Evolutionary conservation across 2,329 filamentous ascomycete genomes (phyloP).

Genomic region (Teratosphaeria gauchensis): DNA sequence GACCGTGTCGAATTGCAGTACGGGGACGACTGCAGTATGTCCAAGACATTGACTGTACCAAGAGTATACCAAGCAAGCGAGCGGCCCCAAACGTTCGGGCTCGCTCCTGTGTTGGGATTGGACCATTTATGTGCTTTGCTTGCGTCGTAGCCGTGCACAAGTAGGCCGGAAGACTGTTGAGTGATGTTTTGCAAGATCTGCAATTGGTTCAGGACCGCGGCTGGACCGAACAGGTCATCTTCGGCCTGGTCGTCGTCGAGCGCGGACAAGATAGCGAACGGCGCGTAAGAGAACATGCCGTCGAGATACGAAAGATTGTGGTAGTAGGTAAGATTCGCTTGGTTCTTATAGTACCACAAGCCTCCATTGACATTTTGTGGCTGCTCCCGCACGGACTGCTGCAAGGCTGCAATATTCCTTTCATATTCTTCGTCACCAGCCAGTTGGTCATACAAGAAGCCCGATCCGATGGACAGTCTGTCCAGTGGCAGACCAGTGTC

Average conservation of each 20-base stretch:
- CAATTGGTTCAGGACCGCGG: constrained; percentile 31
- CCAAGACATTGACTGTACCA: constrained; percentile 41
- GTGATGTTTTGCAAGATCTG: constrained; percentile 38
- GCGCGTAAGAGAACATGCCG: constrained; percentile 42
- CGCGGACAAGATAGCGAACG: constrained; percentile 31
- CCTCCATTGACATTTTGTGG: constrained; percentile 21
- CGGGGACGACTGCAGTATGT: constrained; percentile 26
- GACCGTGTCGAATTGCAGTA: constrained; percentile 9
- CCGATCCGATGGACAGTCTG: constrained; percentile 23
- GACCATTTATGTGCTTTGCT: constrained; percentile 43
- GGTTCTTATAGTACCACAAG: constrained; percentile 27
- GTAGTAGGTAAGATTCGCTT: constrained; percentile 26
- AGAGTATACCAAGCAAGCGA: constrained; percentile 47
- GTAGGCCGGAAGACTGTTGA: constrained; percentile 32
- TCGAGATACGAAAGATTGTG: constrained; percentile 46
- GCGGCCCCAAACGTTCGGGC: constrained; percentile 46
- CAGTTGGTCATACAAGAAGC: constrained; percentile 14
- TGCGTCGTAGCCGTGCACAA: constrained; percentile 48
- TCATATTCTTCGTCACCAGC: constrained; percentile 4
- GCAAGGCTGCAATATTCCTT: constrained; percentile 12
- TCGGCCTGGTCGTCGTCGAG: constrained; percentile 4
- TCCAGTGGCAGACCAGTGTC: constrained; percentile 22
- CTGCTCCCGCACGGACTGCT: constrained; percentile 21
- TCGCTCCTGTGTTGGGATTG: constrained; percentile 39
- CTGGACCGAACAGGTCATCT: constrained; percentile 10